Conservation (phyloP, 129 eudicot genomes). For the Helianthus tuberosus region DNA sequence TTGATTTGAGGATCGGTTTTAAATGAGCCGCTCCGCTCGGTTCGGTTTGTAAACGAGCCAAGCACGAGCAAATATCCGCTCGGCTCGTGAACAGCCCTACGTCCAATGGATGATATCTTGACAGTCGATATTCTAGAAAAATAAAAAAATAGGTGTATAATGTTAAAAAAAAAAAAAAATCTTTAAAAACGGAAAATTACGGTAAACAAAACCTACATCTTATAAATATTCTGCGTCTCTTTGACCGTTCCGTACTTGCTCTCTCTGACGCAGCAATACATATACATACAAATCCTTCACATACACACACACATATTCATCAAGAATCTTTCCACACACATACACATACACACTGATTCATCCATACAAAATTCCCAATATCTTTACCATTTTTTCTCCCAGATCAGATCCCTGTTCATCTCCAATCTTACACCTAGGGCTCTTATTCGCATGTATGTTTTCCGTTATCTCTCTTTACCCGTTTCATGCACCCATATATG, state of each 20-base stretch:
- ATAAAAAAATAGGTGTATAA: too few relatives aligned
- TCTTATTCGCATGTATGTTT: conserved; percentile 8
- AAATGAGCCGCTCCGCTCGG: too few relatives aligned
- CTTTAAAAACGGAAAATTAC: too few relatives aligned
- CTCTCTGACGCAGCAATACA: conserved; percentile 34
- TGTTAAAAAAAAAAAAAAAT: too few relatives aligned
- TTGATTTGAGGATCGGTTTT: too few relatives aligned
- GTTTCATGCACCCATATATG: conserved; percentile 43
- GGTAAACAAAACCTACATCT: too few relatives aligned
- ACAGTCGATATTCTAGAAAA: too few relatives aligned
- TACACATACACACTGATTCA: conserved; percentile 14
- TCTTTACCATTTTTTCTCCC: conserved; percentile 28
- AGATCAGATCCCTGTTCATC: conserved; percentile 53
- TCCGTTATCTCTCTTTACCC: conserved; percentile 13
- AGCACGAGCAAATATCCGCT: too few relatives aligned
- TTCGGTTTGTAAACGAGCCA: too few relatives aligned
- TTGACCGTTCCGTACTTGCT: conserved; percentile 44
- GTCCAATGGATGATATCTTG: too few relatives aligned
- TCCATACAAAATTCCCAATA: conserved; percentile 10
- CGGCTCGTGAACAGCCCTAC: too few relatives aligned
- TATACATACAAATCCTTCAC: conserved; percentile 27
- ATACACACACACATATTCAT: conserved; percentile 26
- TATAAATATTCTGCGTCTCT: not conserved
- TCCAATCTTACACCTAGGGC: conserved; percentile 42
- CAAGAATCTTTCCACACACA: conserved; percentile 33